These are phyloP conservation scores for Ophiorrhiza pumila DNA, from an alignment of 257 asterid genomes.

Conservation along the genomic window DNA sequence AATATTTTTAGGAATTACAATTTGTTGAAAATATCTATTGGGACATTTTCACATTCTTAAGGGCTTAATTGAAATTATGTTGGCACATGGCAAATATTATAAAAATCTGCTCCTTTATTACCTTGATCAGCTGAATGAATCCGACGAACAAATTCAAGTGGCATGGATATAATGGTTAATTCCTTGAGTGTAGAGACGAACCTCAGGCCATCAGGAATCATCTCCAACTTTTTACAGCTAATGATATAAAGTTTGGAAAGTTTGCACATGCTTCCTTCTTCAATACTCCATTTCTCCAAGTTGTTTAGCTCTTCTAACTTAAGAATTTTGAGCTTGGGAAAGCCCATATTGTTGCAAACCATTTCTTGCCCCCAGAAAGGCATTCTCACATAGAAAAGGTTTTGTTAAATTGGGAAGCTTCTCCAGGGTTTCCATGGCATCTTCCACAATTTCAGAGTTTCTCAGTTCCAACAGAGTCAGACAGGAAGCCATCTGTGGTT, in stretches of 20 bases:
- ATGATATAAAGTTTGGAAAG: too few relatives aligned
- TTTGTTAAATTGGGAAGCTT: too few relatives aligned
- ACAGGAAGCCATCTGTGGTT: too few relatives aligned
- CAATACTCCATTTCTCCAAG: not conserved
- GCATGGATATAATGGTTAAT: not conserved
- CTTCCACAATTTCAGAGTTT: too few relatives aligned
- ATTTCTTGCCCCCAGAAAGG: conserved; percentile 12
- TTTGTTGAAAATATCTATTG: too few relatives aligned
- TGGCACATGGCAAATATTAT: not conserved
- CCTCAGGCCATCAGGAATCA: too few relatives aligned
- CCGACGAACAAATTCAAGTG: not conserved
- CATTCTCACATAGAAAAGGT: too few relatives aligned
- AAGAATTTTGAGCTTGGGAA: not conserved
- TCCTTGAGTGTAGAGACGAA: not conserved
- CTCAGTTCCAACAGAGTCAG: too few relatives aligned
- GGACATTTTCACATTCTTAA: too few relatives aligned
- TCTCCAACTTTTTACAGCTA: not conserved
- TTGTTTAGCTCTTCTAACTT: not conserved
- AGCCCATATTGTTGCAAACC: conserved; percentile 2
- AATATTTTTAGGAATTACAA: too few relatives aligned
- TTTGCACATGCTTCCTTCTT: not conserved
- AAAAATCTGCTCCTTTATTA: not conserved
- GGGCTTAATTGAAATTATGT: too few relatives aligned
- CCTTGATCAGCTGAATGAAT: not conserved
- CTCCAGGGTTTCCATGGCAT: too few relatives aligned